Percentiles rank a stretch among this genome's conserved stretches.
Conservation (phyloP, 2,329 filamentous ascomycete species). For the Fusarium floridanum region DNA sequence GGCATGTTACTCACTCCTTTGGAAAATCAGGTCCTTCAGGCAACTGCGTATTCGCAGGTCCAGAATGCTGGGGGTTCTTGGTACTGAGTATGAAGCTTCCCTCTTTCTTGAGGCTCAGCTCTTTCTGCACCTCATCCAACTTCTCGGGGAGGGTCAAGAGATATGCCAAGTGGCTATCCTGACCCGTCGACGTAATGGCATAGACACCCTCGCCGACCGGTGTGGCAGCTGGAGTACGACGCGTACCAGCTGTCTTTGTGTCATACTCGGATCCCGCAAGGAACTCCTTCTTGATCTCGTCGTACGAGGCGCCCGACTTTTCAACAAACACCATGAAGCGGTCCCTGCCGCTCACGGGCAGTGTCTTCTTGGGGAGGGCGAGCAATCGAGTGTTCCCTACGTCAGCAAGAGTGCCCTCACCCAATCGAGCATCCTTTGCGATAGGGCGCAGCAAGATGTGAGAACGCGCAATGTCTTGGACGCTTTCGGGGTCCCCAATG, state of each 20-base stretch:
- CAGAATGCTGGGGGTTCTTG: conserved; percentile 81
- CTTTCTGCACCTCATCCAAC: conserved; percentile 78
- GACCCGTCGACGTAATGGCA: conserved; percentile 78
- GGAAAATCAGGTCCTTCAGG: conserved; percentile 77
- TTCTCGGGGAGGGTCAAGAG: conserved; percentile 80
- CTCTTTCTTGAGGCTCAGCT: conserved; percentile 77
- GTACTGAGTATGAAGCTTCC: conserved; percentile 84
- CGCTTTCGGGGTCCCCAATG: conserved; percentile 75
- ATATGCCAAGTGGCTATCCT: conserved; percentile 83
- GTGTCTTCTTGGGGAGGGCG: conserved; percentile 85
- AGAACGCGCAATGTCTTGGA: conserved; percentile 81
- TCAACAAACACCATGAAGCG: conserved; percentile 87
- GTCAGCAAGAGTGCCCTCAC: conserved; percentile 62
- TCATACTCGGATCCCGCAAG: conserved; percentile 75
- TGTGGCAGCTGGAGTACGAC: conserved; percentile 76
- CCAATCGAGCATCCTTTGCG: conserved; percentile 72
- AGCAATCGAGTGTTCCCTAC: conserved; percentile 77
- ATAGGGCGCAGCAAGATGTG: conserved; percentile 85
- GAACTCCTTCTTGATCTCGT: conserved; percentile 80
- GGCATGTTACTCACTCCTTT: conserved; percentile 65
- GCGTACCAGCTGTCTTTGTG: conserved; percentile 80
- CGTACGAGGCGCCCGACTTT: conserved; percentile 74
- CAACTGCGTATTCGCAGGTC: conserved; percentile 73
- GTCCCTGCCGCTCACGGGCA: conserved; percentile 77
- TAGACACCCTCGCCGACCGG: conserved; percentile 90